Base-by-base conservation (phyloP, 169 alveolate species). In the Babesia caballi region DNA sequence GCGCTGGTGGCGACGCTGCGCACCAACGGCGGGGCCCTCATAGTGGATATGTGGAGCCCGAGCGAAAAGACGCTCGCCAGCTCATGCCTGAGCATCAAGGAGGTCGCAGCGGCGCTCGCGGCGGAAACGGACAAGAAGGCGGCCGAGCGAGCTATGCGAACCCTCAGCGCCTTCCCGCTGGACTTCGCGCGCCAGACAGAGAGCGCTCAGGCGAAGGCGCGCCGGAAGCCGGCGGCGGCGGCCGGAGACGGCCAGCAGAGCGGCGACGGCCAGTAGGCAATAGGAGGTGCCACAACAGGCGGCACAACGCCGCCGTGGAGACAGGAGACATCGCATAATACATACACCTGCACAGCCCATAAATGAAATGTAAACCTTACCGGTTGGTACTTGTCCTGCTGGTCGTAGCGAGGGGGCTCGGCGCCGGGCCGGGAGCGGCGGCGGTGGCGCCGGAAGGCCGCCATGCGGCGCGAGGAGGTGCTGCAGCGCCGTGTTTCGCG, bases 341-440 rank as follows among this genome's bases (percentile, higher is more conserved):
- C 12, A 47, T 17, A 6, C 25, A 47, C 54, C 14, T 38, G 17
- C 56, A 60, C 35, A 60, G 4, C 15, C 0, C 9, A 49, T 63
- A 63, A 49, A 63, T 63, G 73, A 63, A 44, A 63, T 63, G 73
- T 63, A 32, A 63, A 23, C 51, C 21, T 17, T 27, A 46, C 36
- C n/a, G 32, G 27, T 23, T 32, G 15, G 33, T 56, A 33, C 19
- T 15, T 8, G 21, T 35, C 11, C 33, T 56, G 0, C 1, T 56
- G 32, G 4, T 56, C 23, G 49, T n/a, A 32, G 4, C 14, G 7
- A 17, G 30, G 27, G 47, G 15, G 50, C 50, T 56, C 0, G 8
- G 38, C 25, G 66, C 49, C 33, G 17, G 28, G 28, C 44, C 6
- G 47, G 35, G 23, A 7, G 4, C 44, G 7, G 44, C 4, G n/a